phyloP scores from a whole-genome alignment of 768 basidiomycete species.

The Coprinellus micaceus region DNA sequence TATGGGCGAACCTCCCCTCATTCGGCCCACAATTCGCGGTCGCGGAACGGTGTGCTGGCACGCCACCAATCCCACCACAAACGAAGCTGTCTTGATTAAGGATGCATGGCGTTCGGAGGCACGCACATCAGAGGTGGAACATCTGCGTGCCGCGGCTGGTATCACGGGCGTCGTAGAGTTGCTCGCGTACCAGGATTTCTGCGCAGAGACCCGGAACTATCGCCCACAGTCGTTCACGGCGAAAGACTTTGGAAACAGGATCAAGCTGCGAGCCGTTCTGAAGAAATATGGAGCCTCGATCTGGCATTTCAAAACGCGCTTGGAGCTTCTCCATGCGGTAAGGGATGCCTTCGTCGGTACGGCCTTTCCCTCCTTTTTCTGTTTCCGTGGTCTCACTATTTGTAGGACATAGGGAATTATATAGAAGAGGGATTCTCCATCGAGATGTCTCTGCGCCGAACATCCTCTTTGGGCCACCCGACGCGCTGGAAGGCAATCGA shows the following conservation, averaged over 20 bases:
- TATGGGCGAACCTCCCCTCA: background rate
- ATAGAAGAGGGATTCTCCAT: constrained; percentile 9
- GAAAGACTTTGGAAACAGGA: background rate
- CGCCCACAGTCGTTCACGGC: background rate
- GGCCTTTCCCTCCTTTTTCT: no score
- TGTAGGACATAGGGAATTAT: constrained; percentile 6
- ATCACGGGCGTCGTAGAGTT: background rate
- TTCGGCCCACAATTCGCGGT: background rate
- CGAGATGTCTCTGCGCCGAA: constrained; percentile 14
- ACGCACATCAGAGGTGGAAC: no score
- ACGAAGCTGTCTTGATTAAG: background rate
- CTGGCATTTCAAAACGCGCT: background rate
- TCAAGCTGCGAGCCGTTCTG: background rate
- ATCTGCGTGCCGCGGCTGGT: background rate
- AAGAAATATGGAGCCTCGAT: background rate
- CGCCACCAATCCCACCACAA: background rate
- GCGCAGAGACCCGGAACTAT: background rate
- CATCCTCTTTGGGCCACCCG: constrained; percentile 7
- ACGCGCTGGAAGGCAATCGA: background rate
- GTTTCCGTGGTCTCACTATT: background rate
- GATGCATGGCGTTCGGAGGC: background rate
- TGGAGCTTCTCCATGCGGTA: background rate
- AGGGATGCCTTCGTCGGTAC: background rate
- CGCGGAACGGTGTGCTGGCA: background rate
- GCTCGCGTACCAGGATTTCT: background rate